Base-by-base conservation (phyloP, 495 filamentous ascomycete genomes). In the Penicillium canescens region DNA sequence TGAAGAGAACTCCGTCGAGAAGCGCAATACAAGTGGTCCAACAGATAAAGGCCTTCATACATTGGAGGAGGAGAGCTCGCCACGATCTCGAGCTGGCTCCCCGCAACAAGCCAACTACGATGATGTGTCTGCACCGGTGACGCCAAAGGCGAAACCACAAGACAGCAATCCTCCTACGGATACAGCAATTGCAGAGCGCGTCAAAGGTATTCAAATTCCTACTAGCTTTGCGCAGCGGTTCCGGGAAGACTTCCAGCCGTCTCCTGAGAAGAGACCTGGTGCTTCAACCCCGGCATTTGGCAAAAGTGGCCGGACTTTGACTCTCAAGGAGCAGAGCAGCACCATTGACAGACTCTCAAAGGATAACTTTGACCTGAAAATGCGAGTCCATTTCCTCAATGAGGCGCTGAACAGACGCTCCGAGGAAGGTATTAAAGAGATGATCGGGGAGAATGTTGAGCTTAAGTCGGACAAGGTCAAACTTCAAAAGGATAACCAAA, bases 361-460 rank as follows among this genome's bases (percentile, higher is more conserved):
- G 71, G 79, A 82, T 46, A 98, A 98, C 58, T 98, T 98, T 65
- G 94, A 96, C 63, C 78, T 98, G 36, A 98, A 98, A 70, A 86
- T 98, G 69, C 92, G 96, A 69, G 94, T 98, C 44, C 93, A 96
- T 74, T 98, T 96, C 62, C 82, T 98, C 31, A 94, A 92, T 62
- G 91, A 97, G 61, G 88, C 93, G 9, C 71, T 98, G 24, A 91
- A 95, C 71, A 90, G 91, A 63, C 86, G 92, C 36, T 96, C 91
- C 8, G 95, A 98, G 67, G 95, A 98, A 68, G 90, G 92, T 46
- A 86, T 98, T 67, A 96, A 95, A 72, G 92, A 96, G 65, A 92
- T 96, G 86, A 93, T 96, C 57, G 88, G 89, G 18, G 92, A 98
- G 72, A 98, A 96, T 68, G 91, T 97, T 12, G 92, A 98, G 67